These are phyloP conservation scores for Solanum virginianum DNA, from an alignment of 257 asterid species.

Conservation along the genomic window DNA sequence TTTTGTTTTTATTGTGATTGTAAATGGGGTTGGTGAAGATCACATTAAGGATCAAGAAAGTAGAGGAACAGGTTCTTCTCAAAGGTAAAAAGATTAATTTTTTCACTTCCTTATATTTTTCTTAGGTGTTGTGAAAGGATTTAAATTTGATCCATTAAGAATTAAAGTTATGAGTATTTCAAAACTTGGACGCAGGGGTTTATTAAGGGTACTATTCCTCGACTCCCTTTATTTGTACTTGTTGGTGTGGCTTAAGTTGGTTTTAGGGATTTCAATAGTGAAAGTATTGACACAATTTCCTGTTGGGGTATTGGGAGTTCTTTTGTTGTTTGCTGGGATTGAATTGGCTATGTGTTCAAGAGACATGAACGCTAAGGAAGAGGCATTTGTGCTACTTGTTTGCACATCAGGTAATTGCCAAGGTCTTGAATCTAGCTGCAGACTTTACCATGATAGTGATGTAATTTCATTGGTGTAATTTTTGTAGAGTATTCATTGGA, in stretches of 20 bases:
- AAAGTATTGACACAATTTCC: conserved; percentile 48
- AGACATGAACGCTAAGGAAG: conserved; percentile 63
- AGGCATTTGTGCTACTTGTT: conserved; percentile 62
- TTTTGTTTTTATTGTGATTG: conserved; percentile 37
- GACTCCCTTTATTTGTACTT: conserved; percentile 63
- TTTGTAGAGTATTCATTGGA: not conserved
- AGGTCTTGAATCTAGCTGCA: not conserved
- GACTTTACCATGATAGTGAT: not conserved
- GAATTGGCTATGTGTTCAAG: conserved; percentile 54
- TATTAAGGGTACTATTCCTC: conserved; percentile 62
- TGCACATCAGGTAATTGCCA: conserved; percentile 28
- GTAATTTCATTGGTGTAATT: not conserved
- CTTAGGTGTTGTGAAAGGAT: conserved; percentile 34
- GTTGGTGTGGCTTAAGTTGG: conserved; percentile 51
- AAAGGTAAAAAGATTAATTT: conserved; percentile 11
- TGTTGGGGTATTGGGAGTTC: conserved; percentile 56
- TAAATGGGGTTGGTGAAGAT: conserved; percentile 46
- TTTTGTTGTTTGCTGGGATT: conserved; percentile 64
- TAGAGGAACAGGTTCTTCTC: not conserved
- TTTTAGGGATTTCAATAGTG: conserved; percentile 53
- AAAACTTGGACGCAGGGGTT: conserved; percentile 70
- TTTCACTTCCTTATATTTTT: conserved; percentile 50
- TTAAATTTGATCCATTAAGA: conserved; percentile 53
- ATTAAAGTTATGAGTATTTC: conserved; percentile 32
- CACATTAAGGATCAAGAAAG: conserved; percentile 1